Base-by-base conservation (phyloP, 2,329 filamentous ascomycete genomes). In the Penicillium palitans region DNA sequence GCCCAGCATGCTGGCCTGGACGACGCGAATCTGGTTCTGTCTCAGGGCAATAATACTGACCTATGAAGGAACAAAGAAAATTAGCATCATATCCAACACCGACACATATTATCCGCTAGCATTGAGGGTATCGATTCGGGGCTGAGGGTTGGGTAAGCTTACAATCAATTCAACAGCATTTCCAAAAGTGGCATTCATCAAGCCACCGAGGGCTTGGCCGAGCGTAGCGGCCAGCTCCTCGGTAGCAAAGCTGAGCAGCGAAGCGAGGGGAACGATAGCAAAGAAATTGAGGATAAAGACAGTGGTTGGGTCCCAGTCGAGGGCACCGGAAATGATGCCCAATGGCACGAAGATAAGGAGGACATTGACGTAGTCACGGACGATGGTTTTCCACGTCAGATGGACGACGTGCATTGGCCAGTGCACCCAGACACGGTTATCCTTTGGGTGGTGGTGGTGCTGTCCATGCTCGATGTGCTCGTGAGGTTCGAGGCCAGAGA, bases 1-100 rank as follows among this genome's bases (percentile, higher is more conserved):
- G 48, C 95, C 93, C 35, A 98, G 87, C 93, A 98, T 98, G 63
- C 91, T 96, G 21, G 93, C 90, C 78, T 98, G 95, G n/a, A 98
- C 93, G 64, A 98, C 93, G 68, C 93, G 88, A 71, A 97, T 96
- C 78, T 98, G 90, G 62, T 87, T 86, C 67, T 95, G 87, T 65
- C 82, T 86, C 46, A 99, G 83, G 19, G 95, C 95, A 63, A 98
- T 89, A 67, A 98, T 93, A 74, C 91, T 96, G 72, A 96, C 90
- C 90, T 93, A 52, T 50, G 47, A 17, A 17, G 15, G 6, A 15
- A 19, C 15, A 40, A 35, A n/a, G 19, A 2, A 24, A 39, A 45
- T 45, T 39, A 46, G 24, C 19, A 31, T 40, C 19, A 27, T 10
- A 27, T 27, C 9, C n/a, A 37, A 21, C 4, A 24, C 25, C 3